Conservation (phyloP, 768 basidiomycete genomes). For the Boletus reticuloceps region DNA sequence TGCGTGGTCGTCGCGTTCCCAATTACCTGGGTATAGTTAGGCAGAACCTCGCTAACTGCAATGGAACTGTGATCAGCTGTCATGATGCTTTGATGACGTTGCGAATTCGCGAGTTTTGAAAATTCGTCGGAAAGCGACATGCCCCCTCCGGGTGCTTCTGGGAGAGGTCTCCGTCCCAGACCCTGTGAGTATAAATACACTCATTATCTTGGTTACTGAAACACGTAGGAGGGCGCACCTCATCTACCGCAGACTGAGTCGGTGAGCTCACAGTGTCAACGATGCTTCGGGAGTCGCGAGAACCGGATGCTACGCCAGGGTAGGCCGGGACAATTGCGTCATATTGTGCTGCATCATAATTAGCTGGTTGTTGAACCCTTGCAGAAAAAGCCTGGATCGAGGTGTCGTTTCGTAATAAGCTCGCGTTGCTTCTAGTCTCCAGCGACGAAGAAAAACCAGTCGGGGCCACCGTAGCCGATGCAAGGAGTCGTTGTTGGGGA, state of each 20-base stretch:
- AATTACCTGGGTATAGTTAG: conserved; percentile 22
- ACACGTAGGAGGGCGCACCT: conserved; percentile 7
- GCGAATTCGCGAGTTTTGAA: conserved; percentile 8
- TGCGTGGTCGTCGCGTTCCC: neutral
- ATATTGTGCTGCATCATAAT: neutral
- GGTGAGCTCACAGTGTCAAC: conserved; percentile 1
- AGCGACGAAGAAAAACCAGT: conserved; percentile 22
- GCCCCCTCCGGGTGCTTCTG: conserved; percentile 20
- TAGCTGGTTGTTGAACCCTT: conserved; percentile 6
- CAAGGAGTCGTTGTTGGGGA: conserved; percentile 7
- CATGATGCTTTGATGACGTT: neutral
- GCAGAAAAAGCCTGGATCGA: neutral
- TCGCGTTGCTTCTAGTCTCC: conserved; percentile 15
- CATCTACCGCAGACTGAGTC: conserved; percentile 9
- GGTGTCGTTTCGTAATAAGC: conserved; percentile 6
- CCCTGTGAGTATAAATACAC: neutral
- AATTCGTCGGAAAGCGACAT: conserved; percentile 12
- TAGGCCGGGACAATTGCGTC: neutral
- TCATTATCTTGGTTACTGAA: neutral
- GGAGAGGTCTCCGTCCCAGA: conserved; percentile 19
- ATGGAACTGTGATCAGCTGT: conserved; percentile 13
- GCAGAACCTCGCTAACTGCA: conserved; percentile 16
- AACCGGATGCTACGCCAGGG: neutral
- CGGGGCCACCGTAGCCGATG: neutral
- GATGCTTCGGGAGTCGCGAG: conserved; percentile 14